Evolutionary conservation across 352 stramenopile species (phyloP).

Genomic region (Globisporangium perplexum): DNA sequence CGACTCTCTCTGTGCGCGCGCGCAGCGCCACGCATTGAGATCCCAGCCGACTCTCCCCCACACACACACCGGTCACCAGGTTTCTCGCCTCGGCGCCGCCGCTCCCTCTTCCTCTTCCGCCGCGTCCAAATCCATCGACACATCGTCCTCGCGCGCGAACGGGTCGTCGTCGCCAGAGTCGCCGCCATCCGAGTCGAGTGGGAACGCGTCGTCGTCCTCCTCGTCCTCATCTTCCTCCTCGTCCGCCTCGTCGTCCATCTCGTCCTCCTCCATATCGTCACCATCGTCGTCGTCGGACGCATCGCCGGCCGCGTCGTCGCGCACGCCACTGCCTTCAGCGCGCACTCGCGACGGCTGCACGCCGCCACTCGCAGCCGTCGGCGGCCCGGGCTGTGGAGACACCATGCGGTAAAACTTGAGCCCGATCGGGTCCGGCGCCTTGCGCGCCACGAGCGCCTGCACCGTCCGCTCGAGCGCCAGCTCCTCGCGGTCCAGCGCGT

Average conservation of each 20-base stretch:
- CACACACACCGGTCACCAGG: too few species aligned
- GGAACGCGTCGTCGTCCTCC: slow-evolving; percentile 27
- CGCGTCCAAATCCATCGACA: slow-evolving; percentile 38
- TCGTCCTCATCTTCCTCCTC: slow-evolving; percentile 24
- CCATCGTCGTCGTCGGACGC: slow-evolving; percentile 2
- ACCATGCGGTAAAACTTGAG: slow-evolving; percentile 43
- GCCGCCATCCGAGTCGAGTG: slow-evolving; percentile 17
- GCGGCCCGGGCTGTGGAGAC: too few species aligned
- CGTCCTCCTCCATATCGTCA: slow-evolving; percentile 21
- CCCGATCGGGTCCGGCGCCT: slow-evolving; percentile 43
- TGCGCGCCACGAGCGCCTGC: slow-evolving; percentile 42
- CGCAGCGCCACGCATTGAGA: not conserved
- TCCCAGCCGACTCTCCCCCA: too few species aligned
- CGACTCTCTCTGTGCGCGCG: too few species aligned
- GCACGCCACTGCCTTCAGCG: too few species aligned
- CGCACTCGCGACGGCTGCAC: too few species aligned
- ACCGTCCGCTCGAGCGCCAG: slow-evolving; percentile 42
- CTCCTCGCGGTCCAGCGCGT: slow-evolving; percentile 57
- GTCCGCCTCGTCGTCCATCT: slow-evolving; percentile 28
- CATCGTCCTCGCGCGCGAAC: slow-evolving; percentile 25
- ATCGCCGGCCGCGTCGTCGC: not conserved
- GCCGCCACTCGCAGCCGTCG: too few species aligned
- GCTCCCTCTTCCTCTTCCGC: not conserved
- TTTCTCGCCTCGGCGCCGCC: slow-evolving; percentile 1
- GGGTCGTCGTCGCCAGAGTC: slow-evolving; percentile 22